These are phyloP conservation scores for Trametes sp. DNA, from an alignment of 1,284 basidiomycete genomes.

Conservation along the genomic window DNA sequence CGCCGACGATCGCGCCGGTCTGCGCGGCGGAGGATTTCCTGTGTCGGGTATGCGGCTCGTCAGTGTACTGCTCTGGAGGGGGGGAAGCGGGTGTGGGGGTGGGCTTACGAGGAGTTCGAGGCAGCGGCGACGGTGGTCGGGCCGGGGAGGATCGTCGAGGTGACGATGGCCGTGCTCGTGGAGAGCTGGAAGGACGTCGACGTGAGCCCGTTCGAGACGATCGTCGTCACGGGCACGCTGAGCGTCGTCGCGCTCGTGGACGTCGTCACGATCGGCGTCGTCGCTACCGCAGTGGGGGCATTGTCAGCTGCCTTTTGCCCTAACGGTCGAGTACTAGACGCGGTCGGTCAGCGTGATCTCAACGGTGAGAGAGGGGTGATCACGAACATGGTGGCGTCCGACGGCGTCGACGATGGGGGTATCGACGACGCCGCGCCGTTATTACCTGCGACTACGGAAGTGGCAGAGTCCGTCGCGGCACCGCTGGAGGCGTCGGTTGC, in stretches of 20 bases:
- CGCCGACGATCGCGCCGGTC: conserved; percentile 30
- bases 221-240: conserved; percentile 13
- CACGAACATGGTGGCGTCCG: conserved; percentile 4
- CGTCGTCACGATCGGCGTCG: conserved; percentile 12
- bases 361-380: neutral
- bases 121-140: neutral
- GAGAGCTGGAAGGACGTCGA: conserved; percentile 16
- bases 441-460: conserved; percentile 6
- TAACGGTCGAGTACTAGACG: conserved; percentile 4
- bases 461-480: neutral
- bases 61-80: neutral
- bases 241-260: conserved; percentile 6
- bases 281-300: conserved; percentile 3
- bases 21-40: conserved; percentile 9
- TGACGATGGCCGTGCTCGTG: conserved; percentile 22
- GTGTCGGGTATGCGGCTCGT: neutral
- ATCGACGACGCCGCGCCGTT: conserved; percentile 9
- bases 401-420: neutral
- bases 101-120: conserved; percentile 9
- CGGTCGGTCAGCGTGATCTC: neutral
- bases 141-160: conserved; percentile 11
- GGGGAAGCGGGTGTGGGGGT: neutral
- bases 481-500: neutral
- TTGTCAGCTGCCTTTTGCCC: conserved; percentile 23
- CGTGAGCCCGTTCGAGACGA: conserved; percentile 10